Percentiles rank a stretch among this genome's conserved stretches.
phyloP scores from a whole-genome alignment of 495 filamentous ascomycete species.

The Apiosordaria backusii region DNA sequence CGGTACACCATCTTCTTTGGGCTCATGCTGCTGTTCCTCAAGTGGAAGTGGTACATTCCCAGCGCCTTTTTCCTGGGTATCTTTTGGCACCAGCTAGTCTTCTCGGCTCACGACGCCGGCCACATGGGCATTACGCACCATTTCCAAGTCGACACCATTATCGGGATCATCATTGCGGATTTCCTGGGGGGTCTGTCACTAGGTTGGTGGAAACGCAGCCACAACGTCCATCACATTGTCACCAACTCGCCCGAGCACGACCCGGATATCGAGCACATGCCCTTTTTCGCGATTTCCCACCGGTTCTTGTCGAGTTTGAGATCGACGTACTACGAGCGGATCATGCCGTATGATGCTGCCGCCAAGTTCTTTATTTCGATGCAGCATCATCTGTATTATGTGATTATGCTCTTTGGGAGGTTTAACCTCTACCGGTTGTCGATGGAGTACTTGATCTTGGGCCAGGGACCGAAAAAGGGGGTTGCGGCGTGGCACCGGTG shows the following conservation, averaged over 20 bases:
- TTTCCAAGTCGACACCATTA: slow-evolving; percentile 74
- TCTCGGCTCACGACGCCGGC: slow-evolving; percentile 92
- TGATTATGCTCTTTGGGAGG: slow-evolving; percentile 78
- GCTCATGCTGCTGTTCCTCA: slow-evolving; percentile 62
- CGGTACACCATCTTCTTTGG: slow-evolving; percentile 74
- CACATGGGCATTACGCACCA: slow-evolving; percentile 97
- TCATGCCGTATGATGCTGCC: slow-evolving; percentile 79
- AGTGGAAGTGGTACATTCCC: slow-evolving; percentile 65
- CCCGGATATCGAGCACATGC: slow-evolving; percentile 95
- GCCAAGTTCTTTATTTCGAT: slow-evolving; percentile 68
- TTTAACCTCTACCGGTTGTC: slow-evolving; percentile 88
- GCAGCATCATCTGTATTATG: slow-evolving; percentile 84
- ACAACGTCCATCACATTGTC: slow-evolving; percentile 98
- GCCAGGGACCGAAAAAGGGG: slow-evolving; percentile 76
- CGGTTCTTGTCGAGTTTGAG: slow-evolving; percentile 71
- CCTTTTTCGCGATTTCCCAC: slow-evolving; percentile 90
- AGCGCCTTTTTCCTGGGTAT: slow-evolving; percentile 76
- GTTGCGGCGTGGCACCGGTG: slow-evolving; percentile 86
- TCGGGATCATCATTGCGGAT: slow-evolving; percentile 88
- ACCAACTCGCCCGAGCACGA: slow-evolving; percentile 97
- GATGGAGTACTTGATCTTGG: slow-evolving; percentile 73
- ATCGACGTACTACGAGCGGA: slow-evolving; percentile 84
- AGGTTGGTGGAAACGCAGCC: slow-evolving; percentile 96
- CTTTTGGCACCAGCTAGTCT: slow-evolving; percentile 95
- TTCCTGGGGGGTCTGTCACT: slow-evolving; percentile 86